Conservation (phyloP, 257 asterid species). For the Mitragyna speciosa region DNA sequence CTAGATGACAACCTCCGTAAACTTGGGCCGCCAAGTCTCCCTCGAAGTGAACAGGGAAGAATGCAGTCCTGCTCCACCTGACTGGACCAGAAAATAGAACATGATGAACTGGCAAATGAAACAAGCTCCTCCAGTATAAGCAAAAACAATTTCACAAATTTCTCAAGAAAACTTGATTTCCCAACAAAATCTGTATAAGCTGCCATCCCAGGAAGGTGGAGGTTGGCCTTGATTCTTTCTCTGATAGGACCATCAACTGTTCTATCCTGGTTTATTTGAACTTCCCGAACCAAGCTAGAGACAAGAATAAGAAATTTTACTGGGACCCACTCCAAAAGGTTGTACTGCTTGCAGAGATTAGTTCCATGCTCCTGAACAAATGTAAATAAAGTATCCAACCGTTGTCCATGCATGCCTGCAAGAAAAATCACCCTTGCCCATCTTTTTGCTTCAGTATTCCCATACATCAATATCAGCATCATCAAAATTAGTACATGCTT, state of each 20-base stretch:
- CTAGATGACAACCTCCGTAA: conserved; percentile 74
- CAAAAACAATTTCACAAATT: conserved; percentile 42
- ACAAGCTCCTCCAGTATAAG: conserved; percentile 66
- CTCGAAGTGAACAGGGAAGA: conserved; percentile 72
- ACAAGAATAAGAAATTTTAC: conserved; percentile 75
- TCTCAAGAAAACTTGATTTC: conserved; percentile 44
- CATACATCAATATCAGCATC: conserved; percentile 85
- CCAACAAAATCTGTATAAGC: conserved; percentile 32
- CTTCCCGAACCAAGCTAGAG: conserved; percentile 71
- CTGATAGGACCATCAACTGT: conserved; percentile 31
- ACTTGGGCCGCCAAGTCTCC: conserved; percentile 95
- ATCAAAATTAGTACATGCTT: conserved; percentile 47
- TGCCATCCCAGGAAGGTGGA: conserved; percentile 30
- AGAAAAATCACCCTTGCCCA: conserved; percentile 90
- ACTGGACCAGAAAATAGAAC: conserved; percentile 60
- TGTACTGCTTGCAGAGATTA: conserved; percentile 46
- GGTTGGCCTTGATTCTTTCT: conserved; percentile 34
- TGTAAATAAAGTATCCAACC: conserved; percentile 50
- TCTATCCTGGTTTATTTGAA: conserved; percentile 61
- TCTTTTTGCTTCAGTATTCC: conserved; percentile 72
- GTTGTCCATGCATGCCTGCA: conserved; percentile 36
- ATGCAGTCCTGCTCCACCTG: conserved; percentile 39
- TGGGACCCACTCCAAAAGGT: conserved; percentile 44
- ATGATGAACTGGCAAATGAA: conserved; percentile 55
- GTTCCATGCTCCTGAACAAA: conserved; percentile 55